These are phyloP conservation scores for Tetraselmis striata DNA, from an alignment of 139 green algal species.

Conservation along the genomic window DNA sequence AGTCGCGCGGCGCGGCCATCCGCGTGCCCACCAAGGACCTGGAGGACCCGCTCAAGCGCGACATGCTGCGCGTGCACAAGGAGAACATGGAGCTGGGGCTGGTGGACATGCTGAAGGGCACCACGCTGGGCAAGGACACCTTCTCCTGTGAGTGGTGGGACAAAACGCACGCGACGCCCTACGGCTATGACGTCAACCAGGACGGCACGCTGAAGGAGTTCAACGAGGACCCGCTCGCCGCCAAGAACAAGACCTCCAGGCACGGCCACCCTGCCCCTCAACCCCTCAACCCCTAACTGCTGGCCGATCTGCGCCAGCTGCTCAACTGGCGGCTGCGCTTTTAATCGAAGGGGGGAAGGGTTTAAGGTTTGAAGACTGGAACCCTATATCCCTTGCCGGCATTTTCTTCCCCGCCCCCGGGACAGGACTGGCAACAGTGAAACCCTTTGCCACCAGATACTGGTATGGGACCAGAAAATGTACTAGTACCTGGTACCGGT, in stretches of 20 bases:
- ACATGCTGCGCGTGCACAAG: constrained; percentile 39
- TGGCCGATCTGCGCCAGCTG: too few species aligned
- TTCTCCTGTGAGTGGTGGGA: background rate
- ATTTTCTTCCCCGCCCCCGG: too few species aligned
- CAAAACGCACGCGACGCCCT: constrained; percentile 1
- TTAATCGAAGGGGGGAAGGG: too few species aligned
- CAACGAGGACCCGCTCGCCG: background rate
- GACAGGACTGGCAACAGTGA: too few species aligned
- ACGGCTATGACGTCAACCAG: background rate
- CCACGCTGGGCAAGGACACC: background rate
- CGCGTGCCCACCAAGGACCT: constrained; percentile 34
- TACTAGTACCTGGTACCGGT: too few species aligned
- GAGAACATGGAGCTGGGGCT: constrained; percentile 28
- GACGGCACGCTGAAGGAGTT: constrained; percentile 4
- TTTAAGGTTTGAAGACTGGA: too few species aligned
- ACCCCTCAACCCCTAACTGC: too few species aligned
- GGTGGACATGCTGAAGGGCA: background rate
- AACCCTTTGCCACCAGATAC: too few species aligned
- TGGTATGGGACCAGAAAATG: too few species aligned
- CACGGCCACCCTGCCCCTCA: too few species aligned
- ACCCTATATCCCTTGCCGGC: too few species aligned
- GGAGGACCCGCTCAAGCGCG: constrained; percentile 40
- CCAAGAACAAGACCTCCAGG: background rate
- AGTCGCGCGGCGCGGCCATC: constrained; percentile 16
- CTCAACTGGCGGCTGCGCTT: too few species aligned